phyloP scores from a whole-genome alignment of 2,329 filamentous ascomycete genomes.

The Xylariaceae sp. region DNA sequence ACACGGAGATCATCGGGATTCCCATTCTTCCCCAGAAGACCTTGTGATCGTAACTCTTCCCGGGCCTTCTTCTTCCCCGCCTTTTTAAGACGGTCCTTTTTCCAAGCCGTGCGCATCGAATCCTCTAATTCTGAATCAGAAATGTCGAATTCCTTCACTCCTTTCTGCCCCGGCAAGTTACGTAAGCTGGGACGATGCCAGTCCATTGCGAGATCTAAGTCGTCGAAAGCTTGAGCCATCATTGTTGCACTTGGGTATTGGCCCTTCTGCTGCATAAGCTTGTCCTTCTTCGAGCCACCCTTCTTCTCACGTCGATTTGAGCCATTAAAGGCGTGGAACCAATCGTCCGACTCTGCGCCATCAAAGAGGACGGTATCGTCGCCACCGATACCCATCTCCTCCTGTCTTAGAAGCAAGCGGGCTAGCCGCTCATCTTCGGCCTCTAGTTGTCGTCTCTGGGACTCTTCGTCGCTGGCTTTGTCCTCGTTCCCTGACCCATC shows the following conservation, averaged over 20 bases:
- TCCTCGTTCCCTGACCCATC: slow-evolving; percentile 32
- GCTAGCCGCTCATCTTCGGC: slow-evolving; percentile 61
- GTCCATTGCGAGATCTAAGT: slow-evolving; percentile 84
- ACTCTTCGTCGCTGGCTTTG: slow-evolving; percentile 32
- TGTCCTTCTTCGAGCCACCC: slow-evolving; percentile 18
- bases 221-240: slow-evolving; percentile 52
- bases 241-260: slow-evolving; percentile 36
- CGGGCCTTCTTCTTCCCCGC: slow-evolving; percentile 64
- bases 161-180: slow-evolving; percentile 52
- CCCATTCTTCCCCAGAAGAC: slow-evolving; percentile 57
- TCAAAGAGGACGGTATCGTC: slow-evolving; percentile 56
- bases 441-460: slow-evolving; percentile 21
- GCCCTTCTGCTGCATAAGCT: slow-evolving; percentile 23
- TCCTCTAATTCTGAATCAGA: slow-evolving; percentile 65
- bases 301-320: slow-evolving; percentile 25
- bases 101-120: slow-evolving; percentile 55
- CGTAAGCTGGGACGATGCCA: slow-evolving; percentile 66
- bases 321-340: slow-evolving; percentile 19
- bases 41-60: slow-evolving; percentile 63
- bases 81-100: slow-evolving; percentile 68
- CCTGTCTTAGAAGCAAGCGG: slow-evolving; percentile 55
- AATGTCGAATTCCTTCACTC: slow-evolving; percentile 52
- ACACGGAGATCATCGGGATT: slow-evolving; percentile 56
- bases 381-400: slow-evolving; percentile 57
- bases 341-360: slow-evolving; percentile 36